These are phyloP conservation scores for Phytophthora cryptogea DNA, from an alignment of 352 stramenopile species.

Conservation along the genomic window DNA sequence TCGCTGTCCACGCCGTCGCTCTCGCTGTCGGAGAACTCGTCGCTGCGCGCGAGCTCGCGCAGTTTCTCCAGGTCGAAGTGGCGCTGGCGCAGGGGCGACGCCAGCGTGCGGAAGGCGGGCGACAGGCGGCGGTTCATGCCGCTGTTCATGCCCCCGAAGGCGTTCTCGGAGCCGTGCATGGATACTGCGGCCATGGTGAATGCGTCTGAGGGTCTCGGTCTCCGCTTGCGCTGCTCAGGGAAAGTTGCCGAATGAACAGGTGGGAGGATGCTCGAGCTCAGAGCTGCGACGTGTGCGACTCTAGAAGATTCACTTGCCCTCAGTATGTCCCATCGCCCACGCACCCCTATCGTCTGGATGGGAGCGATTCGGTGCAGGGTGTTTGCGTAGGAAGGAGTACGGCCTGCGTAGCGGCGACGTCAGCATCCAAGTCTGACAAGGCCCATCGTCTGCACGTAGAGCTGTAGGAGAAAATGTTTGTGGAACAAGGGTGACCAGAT, in stretches of 20 bases:
- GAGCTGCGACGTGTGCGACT: conserved; percentile 28
- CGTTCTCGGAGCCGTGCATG: conserved; percentile 51
- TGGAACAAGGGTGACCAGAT: too few relatives aligned
- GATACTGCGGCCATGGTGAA: conserved; percentile 62
- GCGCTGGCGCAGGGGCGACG: conserved; percentile 51
- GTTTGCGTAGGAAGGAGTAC: conserved; percentile 7
- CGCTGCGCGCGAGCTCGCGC: conserved; percentile 68
- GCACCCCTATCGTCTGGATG: conserved; percentile 25
- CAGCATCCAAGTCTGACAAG: too few relatives aligned
- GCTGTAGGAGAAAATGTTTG: too few relatives aligned
- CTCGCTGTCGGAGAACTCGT: conserved; percentile 85
- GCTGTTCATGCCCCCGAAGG: conserved; percentile 51
- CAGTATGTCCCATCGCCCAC: conserved; percentile 19
- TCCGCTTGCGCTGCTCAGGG: conserved; percentile 19
- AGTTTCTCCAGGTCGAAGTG: conserved; percentile 66
- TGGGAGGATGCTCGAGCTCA: conserved; percentile 2
- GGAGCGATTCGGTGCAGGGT: neutral
- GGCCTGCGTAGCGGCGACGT: too few relatives aligned
- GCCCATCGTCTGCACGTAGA: too few relatives aligned
- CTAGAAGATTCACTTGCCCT: conserved; percentile 33
- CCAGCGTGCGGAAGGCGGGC: conserved; percentile 56
- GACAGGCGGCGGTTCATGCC: conserved; percentile 47
- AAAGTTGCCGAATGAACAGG: conserved; percentile 33
- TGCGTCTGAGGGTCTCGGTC: conserved; percentile 1
- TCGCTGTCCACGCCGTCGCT: conserved; percentile 74